Evolutionary conservation across 805 yeast genomes (phyloP).

Genomic region (Pichia deserticola): DNA sequence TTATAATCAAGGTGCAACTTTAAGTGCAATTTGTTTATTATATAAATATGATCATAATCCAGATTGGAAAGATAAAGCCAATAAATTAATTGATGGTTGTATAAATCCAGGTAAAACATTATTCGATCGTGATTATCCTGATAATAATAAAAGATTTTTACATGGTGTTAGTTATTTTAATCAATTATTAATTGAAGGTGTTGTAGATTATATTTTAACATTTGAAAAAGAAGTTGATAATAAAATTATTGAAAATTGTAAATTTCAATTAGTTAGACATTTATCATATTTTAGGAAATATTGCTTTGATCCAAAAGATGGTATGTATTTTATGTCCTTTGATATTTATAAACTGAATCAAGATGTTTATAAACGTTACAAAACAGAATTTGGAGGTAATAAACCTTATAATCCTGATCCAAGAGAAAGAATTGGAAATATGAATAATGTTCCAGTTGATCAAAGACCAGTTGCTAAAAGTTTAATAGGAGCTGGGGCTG

Average conservation of each 20-base stretch:
- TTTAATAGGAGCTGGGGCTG: slow-evolving; percentile 57
- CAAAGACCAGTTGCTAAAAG: slow-evolving; percentile 30
- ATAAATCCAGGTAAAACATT: slow-evolving; percentile 48
- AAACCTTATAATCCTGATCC: slow-evolving; percentile 42
- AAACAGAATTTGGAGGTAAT: slow-evolving; percentile 46
- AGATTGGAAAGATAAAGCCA: slow-evolving; percentile 42
- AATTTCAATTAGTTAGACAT: slow-evolving; percentile 44
- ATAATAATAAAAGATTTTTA: slow-evolving; percentile 49
- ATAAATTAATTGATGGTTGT: slow-evolving; percentile 49
- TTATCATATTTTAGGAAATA: slow-evolving; percentile 50
- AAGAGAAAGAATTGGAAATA: slow-evolving; percentile 44
- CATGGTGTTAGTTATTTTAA: slow-evolving; percentile 56
- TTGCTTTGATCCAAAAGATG: slow-evolving; percentile 49
- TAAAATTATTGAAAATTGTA: slow-evolving; percentile 26
- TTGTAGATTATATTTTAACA: slow-evolving; percentile 54
- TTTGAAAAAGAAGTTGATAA: slow-evolving; percentile 32
- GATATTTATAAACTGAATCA: slow-evolving; percentile 49
- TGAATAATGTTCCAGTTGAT: slow-evolving; percentile 23
- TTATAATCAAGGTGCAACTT: slow-evolving; percentile 60
- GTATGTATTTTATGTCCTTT: slow-evolving; percentile 51
- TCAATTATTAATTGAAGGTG: slow-evolving; percentile 58
- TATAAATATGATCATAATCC: slow-evolving; percentile 43
- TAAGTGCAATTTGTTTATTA: slow-evolving; percentile 46
- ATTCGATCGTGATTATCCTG: slow-evolving; percentile 55
- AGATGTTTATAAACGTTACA: slow-evolving; percentile 44